Conservation (phyloP, 1,139 yeast species). For the Zygosaccharomyces pseudobailii region DNA sequence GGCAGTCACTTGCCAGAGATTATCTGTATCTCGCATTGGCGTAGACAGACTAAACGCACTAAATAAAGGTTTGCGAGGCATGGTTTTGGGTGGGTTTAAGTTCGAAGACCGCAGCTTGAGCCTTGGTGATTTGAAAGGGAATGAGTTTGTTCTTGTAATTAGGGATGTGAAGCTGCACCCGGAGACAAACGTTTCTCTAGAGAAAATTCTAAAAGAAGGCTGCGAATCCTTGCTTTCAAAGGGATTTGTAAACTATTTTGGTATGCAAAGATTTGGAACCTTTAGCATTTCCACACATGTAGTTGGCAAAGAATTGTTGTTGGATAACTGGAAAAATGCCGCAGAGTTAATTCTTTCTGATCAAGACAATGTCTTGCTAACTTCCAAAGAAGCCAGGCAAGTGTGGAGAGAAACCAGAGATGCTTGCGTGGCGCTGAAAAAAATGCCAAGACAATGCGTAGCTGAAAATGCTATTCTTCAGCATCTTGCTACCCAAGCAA, state of each 20-base stretch:
- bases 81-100: conserved; percentile 69
- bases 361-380: conserved; percentile 79
- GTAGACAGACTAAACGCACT: conserved; percentile 76
- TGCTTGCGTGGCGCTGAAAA: conserved; percentile 56
- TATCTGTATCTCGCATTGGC: conserved; percentile 64
- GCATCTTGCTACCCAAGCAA: conserved; percentile 46
- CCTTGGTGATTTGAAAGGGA: conserved; percentile 82
- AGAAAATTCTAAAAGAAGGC: conserved; percentile 46
- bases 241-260: conserved; percentile 91
- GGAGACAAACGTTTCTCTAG: conserved; percentile 27
- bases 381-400: conserved; percentile 72
- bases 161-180: conserved; percentile 52
- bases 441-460: conserved; percentile 81
- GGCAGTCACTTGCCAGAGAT: conserved; percentile 87
- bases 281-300: conserved; percentile 87
- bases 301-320: conserved; percentile 68
- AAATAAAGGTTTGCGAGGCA: conserved; percentile 68
- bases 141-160: conserved; percentile 79
- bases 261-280: conserved; percentile 97
- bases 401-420: conserved; percentile 76
- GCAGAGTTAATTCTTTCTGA: conserved; percentile 75
- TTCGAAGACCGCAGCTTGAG: conserved; percentile 61
- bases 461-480: conserved; percentile 77
- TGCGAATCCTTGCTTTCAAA: conserved; percentile 53
- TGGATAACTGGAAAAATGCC: conserved; percentile 75